Evolutionary conservation across 495 filamentous ascomycete species (phyloP).

Genomic region (Penicillium psychrofluorescens): DNA sequence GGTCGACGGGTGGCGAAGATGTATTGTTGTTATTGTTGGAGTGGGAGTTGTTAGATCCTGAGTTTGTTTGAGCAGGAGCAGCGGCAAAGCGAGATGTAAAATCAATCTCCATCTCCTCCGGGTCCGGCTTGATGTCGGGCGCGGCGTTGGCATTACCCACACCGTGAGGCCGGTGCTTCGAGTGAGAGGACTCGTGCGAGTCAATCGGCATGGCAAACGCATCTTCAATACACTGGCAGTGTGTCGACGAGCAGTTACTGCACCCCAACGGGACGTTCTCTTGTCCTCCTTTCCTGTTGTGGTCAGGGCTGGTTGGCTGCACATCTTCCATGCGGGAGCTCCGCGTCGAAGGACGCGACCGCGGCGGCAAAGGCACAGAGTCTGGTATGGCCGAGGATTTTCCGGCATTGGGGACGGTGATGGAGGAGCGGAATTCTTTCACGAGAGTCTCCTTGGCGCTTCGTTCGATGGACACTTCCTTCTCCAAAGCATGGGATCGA

Average conservation of each 20-base stretch:
- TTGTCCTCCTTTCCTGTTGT: slow-evolving; percentile 10
- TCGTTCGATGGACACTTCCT: slow-evolving; percentile 36
- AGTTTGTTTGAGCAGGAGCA: slow-evolving; percentile 20
- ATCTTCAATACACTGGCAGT: slow-evolving; percentile 69
- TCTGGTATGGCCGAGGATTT: slow-evolving; percentile 19
- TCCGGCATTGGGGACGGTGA: slow-evolving; percentile 13
- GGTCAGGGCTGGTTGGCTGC: slow-evolving; percentile 4
- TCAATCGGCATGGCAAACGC: slow-evolving; percentile 40
- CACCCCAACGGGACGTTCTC: slow-evolving; percentile 48
- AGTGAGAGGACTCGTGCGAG: slow-evolving; percentile 16
- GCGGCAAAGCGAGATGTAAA: slow-evolving; percentile 61
- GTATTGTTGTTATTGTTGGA: slow-evolving; percentile 21
- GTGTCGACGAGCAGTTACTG: slow-evolving; percentile 50
- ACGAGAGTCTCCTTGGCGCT: slow-evolving; percentile 35
- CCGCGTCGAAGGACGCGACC: slow-evolving; percentile 13
- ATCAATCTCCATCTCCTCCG: slow-evolving; percentile 65
- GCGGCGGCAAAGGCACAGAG: slow-evolving; percentile 26
- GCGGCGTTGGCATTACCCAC: slow-evolving; percentile 24
- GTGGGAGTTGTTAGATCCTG: slow-evolving; percentile 22
- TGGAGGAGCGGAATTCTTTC: slow-evolving; percentile 31
- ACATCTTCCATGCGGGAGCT: slow-evolving; percentile 18
- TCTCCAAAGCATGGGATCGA: slow-evolving; percentile 42
- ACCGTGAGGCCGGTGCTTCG: slow-evolving; percentile 26
- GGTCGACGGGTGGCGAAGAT: slow-evolving; percentile 46
- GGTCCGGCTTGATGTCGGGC: slow-evolving; percentile 41